Conservation (phyloP, 768 basidiomycete species). For the Tylopilus intermedius region DNA sequence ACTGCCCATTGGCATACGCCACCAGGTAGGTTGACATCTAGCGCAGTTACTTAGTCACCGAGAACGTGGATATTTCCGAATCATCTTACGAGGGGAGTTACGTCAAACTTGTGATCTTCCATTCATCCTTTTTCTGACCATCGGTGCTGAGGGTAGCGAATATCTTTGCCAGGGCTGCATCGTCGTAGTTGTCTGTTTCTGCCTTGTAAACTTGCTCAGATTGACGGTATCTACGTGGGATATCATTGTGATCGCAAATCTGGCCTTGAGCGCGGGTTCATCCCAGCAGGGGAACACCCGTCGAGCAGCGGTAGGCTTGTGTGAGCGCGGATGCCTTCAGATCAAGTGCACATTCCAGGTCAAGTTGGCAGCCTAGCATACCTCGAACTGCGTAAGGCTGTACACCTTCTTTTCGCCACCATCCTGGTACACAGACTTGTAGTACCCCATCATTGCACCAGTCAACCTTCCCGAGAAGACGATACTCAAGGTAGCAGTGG, state of each 20-base stretch:
- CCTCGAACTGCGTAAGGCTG: conserved; percentile 88
- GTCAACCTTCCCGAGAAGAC: conserved; percentile 66
- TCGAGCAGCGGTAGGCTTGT: conserved; percentile 79
- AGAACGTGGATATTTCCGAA: not conserved
- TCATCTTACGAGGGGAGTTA: conserved; percentile 60
- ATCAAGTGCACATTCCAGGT: not conserved
- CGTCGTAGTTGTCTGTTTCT: conserved; percentile 26
- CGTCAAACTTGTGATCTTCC: conserved; percentile 81
- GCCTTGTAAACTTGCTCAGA: conserved; percentile 56
- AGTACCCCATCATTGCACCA: conserved; percentile 78
- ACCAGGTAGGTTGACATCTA: conserved; percentile 87
- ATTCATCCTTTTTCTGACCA: conserved; percentile 38
- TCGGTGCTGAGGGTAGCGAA: conserved; percentile 37
- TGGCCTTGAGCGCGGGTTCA: conserved; percentile 83
- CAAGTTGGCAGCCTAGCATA: conserved; percentile 20
- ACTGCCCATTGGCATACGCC: conserved; percentile 79
- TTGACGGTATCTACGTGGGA: conserved; percentile 72
- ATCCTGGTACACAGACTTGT: conserved; percentile 60
- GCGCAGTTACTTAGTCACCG: not conserved
- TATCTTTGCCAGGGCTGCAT: conserved; percentile 37
- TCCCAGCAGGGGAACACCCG: conserved; percentile 89
- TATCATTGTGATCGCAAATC: conserved; percentile 66
- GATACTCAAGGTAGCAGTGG: conserved; percentile 67
- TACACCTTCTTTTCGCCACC: conserved; percentile 64
- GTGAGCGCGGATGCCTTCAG: not conserved